A percentile compares a stretch with the other conserved stretches of the same genome.
Evolutionary conservation across 2,329 filamentous ascomycete species (phyloP).

Genomic region (Calonectria naviculata): DNA sequence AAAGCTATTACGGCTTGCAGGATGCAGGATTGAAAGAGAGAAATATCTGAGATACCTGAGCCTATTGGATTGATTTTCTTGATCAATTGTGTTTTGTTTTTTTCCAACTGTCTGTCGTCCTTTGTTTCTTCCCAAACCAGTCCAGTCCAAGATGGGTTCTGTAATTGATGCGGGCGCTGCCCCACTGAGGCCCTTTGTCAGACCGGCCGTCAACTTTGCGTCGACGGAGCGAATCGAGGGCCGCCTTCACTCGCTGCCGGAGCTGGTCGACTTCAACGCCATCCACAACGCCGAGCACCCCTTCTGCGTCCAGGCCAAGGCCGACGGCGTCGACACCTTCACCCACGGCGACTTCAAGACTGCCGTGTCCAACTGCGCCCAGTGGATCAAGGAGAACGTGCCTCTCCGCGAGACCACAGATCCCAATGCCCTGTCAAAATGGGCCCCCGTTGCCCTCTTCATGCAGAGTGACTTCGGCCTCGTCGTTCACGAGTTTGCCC

Average conservation of each 20-base stretch:
- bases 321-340: conserved; percentile 24
- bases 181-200: conserved; percentile 26
- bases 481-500: conserved; percentile 39
- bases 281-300: conserved; percentile 36
- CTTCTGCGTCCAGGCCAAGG: conserved; percentile 40
- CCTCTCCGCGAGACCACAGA: neutral
- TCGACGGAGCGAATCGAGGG: conserved; percentile 25
- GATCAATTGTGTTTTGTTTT: neutral
- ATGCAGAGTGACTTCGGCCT: conserved; percentile 44
- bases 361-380: conserved; percentile 30
- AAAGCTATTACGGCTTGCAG: neutral
- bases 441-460: conserved; percentile 39
- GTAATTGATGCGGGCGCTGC: neutral
- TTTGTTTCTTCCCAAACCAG: neutral
- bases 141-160: conserved; percentile 17
- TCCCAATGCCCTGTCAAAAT: conserved; percentile 16
- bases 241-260: conserved; percentile 30
- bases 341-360: conserved; percentile 33
- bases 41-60: neutral
- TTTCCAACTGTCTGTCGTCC: neutral
- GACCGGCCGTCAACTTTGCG: conserved; percentile 27
- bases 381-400: conserved; percentile 29
- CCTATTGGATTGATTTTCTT: neutral
- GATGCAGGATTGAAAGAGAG: neutral
- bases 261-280: conserved; percentile 43